Evolutionary conservation across 176 grass and related monocot species (phyloP).

Genomic region (Neostapfia colusana): DNA sequence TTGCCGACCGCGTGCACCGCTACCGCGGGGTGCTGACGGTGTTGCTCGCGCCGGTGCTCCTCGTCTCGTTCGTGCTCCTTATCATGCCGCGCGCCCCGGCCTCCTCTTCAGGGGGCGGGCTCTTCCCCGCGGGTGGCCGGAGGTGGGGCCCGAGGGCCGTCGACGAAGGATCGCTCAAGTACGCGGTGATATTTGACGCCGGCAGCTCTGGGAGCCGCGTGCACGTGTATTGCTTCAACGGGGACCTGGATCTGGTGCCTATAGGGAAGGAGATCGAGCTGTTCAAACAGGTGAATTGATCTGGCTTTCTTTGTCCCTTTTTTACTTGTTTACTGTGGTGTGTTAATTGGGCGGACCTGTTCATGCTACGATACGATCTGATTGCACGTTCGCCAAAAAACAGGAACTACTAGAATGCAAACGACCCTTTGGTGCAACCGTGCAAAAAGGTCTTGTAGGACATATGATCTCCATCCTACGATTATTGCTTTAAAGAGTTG

Average conservation of each 20-base stretch:
- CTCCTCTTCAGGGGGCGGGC: constrained; percentile 19
- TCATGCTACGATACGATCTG: constrained; percentile 23
- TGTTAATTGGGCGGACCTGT: not conserved
- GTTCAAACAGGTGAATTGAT: constrained; percentile 73
- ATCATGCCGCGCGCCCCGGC: constrained; percentile 58
- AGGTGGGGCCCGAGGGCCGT: constrained; percentile 55
- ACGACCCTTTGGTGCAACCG: no score
- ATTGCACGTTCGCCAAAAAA: not conserved
- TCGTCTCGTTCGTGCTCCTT: constrained; percentile 73
- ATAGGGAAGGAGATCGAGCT: constrained; percentile 89
- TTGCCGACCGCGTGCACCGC: constrained; percentile 68
- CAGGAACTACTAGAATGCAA: no score
- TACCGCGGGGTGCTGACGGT: constrained; percentile 70
- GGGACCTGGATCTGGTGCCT: constrained; percentile 73
- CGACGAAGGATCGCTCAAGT: constrained; percentile 52
- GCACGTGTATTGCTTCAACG: constrained; percentile 89
- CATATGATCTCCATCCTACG: no score
- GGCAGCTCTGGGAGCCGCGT: constrained; percentile 97
- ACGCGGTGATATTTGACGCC: constrained; percentile 89
- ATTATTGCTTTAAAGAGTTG: no score
- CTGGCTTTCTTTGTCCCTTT: constrained; percentile 12
- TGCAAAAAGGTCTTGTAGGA: no score
- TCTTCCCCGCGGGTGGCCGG: constrained; percentile 33
- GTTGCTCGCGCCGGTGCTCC: constrained; percentile 64
- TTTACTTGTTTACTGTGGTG: constrained; percentile 21